Conservation (phyloP, 768 basidiomycete species). For the Crepidotus variabilis region DNA sequence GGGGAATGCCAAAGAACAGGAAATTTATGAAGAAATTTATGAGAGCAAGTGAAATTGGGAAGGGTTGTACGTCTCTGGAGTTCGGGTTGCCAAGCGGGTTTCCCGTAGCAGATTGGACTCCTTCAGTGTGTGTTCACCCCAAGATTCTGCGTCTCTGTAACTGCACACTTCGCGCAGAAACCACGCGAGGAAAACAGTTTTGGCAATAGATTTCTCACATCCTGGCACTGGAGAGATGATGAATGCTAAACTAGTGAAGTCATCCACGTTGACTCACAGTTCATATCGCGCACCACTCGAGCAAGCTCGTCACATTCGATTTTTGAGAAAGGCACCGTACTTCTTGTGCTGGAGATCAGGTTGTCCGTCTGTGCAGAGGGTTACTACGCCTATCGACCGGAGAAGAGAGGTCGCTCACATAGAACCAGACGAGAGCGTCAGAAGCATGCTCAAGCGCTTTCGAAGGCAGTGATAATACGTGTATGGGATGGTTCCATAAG, state of each 20-base stretch:
- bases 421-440: conserved; percentile 50
- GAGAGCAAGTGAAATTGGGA: conserved; percentile 22
- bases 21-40: conserved; percentile 35
- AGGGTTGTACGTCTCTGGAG: conserved; percentile 12
- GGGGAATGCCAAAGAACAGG: conserved; percentile 50
- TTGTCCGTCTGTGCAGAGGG: conserved; percentile 37
- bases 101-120: conserved; percentile 19
- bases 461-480: conserved; percentile 36
- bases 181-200: conserved; percentile 46
- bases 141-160: conserved; percentile 41
- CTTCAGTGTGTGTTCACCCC: conserved; percentile 38
- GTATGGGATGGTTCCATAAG: conserved; percentile 44
- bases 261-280: conserved; percentile 17
- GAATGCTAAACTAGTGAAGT: not conserved
- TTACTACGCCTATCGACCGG: not conserved
- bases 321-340: conserved; percentile 51
- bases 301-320: conserved; percentile 48
- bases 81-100: conserved; percentile 13
- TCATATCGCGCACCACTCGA: conserved; percentile 32
- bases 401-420: conserved; percentile 23
- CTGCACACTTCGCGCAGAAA: conserved; percentile 49
- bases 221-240: conserved; percentile 22
- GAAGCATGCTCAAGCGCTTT: conserved; percentile 41
- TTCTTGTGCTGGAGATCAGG: conserved; percentile 38
- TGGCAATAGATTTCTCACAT: conserved; percentile 32